Evolutionary conservation across 192 early-diverging fungal genomes (phyloP).

Genomic region (Chytriomyces hyalinus): DNA sequence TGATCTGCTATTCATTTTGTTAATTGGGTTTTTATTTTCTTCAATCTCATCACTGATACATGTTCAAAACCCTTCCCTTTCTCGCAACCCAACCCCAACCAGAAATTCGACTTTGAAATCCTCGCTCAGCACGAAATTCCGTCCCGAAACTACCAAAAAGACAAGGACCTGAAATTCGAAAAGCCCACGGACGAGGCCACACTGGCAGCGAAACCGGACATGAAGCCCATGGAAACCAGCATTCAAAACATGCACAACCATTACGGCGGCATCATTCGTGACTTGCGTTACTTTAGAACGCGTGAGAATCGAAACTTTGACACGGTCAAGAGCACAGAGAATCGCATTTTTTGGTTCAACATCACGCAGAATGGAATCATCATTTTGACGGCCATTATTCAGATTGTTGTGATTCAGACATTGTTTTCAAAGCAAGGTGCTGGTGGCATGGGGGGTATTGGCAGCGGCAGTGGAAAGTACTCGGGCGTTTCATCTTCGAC

Average conservation of each 20-base stretch:
- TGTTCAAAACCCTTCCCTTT: too few species aligned
- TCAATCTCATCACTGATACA: too few species aligned
- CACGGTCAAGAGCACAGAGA: slow-evolving; percentile 86
- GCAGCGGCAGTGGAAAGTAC: slow-evolving; percentile 8
- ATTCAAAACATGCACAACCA: slow-evolving; percentile 59
- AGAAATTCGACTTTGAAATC: slow-evolving; percentile 90
- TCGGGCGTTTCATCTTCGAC: slow-evolving; percentile 26
- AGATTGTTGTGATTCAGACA: slow-evolving; percentile 91
- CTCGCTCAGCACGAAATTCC: slow-evolving; percentile 82
- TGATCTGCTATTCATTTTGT: too few species aligned
- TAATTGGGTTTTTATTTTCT: too few species aligned
- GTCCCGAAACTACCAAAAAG: slow-evolving; percentile 21
- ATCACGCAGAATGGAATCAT: slow-evolving; percentile 76
- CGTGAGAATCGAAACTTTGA: slow-evolving; percentile 90
- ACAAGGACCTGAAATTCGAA: slow-evolving; percentile 34
- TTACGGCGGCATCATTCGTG: slow-evolving; percentile 73
- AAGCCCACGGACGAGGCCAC: slow-evolving; percentile 10
- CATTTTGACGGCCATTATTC: slow-evolving; percentile 82
- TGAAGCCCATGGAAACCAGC: slow-evolving; percentile 61
- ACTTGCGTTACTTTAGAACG: slow-evolving; percentile 88
- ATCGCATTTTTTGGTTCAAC: slow-evolving; percentile 91
- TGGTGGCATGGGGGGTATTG: not conserved
- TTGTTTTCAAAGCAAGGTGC: slow-evolving; percentile 73
- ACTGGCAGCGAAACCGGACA: slow-evolving; percentile 46
- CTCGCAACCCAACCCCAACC: slow-evolving; percentile 36